Evolutionary conservation across 2,329 filamentous ascomycete genomes (phyloP).

Genomic region (Neoarthrinium moseri): DNA sequence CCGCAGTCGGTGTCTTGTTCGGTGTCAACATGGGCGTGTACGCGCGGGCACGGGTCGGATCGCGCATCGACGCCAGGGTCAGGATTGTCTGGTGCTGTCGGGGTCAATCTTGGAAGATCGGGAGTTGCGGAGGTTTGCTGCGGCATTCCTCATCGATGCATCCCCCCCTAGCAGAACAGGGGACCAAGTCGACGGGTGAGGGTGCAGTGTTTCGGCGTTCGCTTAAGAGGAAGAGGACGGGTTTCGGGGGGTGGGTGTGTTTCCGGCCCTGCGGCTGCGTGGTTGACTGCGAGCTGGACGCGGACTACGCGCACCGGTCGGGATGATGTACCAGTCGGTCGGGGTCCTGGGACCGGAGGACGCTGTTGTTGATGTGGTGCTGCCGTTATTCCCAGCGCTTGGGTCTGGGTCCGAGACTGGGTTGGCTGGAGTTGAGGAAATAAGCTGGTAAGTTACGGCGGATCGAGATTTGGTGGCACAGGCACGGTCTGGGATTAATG

Average conservation of each 20-base stretch:
- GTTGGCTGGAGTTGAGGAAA: background rate
- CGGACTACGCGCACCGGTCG: too few relatives aligned
- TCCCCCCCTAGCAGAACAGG: slow-evolving; percentile 1
- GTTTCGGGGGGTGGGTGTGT: slow-evolving; percentile 2
- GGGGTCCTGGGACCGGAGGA: too few relatives aligned
- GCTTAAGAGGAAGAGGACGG: background rate
- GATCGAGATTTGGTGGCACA: background rate
- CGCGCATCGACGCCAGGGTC: background rate
- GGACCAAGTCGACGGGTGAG: background rate
- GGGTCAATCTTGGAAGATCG: slow-evolving; percentile 1
- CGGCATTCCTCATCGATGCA: slow-evolving; percentile 11
- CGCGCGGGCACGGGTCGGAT: background rate
- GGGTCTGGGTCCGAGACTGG: too few relatives aligned
- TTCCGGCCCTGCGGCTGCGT: too few relatives aligned
- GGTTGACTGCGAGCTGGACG: too few relatives aligned
- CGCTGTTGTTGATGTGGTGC: background rate
- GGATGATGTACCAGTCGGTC: too few relatives aligned
- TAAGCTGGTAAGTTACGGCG: background rate
- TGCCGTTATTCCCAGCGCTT: background rate
- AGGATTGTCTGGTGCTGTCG: background rate
- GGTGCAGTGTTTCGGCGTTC: background rate
- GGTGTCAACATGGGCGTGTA: background rate
- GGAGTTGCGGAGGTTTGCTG: slow-evolving; percentile 8
- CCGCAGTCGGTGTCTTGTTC: slow-evolving; percentile 1
- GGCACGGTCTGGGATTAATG: background rate